A percentile compares a stretch with the other conserved stretches of the same genome.
These are phyloP conservation scores for Mycena filopes DNA, from an alignment of 768 basidiomycete genomes.

Conservation along the genomic window DNA sequence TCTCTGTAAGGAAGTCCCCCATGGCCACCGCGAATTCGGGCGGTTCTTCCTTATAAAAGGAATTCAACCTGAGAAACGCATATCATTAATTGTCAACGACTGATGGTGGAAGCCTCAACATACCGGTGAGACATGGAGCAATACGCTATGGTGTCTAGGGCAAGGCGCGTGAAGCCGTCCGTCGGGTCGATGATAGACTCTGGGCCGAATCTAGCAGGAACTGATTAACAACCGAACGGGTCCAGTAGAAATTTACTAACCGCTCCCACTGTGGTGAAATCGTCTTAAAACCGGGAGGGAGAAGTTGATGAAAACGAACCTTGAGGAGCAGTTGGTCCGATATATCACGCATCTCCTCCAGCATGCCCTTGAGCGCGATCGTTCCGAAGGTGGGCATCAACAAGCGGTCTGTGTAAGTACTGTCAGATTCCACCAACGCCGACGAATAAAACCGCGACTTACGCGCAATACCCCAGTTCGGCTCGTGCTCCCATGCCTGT, in stretches of 20 bases:
- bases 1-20: constrained; percentile 53
- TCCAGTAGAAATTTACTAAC: constrained; percentile 36
- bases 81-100: no score
- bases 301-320: constrained; percentile 46
- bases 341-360: constrained; percentile 59
- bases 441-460: constrained; percentile 28
- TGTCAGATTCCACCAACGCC: no score
- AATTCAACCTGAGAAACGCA: no score
- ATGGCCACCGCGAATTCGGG: constrained; percentile 55
- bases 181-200: constrained; percentile 52
- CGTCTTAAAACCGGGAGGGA: not conserved
- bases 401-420: constrained; percentile 39
- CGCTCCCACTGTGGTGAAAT: constrained; percentile 47
- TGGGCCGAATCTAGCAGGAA: constrained; percentile 52
- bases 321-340: constrained; percentile 53
- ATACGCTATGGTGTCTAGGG: constrained; percentile 57
- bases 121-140: constrained; percentile 56
- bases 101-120: no score
- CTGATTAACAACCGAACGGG: constrained; percentile 19
- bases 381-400: constrained; percentile 52
- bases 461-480: constrained; percentile 60
- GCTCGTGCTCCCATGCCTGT: constrained; percentile 52
- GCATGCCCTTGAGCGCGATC: constrained; percentile 55
- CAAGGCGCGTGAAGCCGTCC: constrained; percentile 59
- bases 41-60: constrained; percentile 53